These are phyloP conservation scores for Drechslerella stenobrocha DNA, from an alignment of 2,329 filamentous ascomycete genomes.

Conservation along the genomic window DNA sequence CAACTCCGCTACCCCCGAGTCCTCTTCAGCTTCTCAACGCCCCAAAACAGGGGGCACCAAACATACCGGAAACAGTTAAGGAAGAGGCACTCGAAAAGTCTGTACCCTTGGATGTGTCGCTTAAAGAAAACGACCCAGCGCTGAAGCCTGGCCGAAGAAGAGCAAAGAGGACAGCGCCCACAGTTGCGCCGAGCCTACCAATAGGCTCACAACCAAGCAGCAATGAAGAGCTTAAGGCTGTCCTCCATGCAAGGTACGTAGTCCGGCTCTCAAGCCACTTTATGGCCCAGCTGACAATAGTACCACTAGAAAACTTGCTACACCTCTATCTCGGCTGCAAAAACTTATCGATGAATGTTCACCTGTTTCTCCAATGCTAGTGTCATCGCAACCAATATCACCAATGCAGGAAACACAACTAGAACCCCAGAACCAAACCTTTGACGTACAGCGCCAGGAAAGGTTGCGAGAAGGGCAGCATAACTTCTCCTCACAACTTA, in stretches of 20 bases:
- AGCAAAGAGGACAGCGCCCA: slow-evolving; percentile 26
- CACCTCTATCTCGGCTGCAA: slow-evolving; percentile 31
- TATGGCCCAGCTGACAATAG: no score
- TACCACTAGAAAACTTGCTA: slow-evolving; percentile 33
- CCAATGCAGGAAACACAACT: slow-evolving; percentile 33
- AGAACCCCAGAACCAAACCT: slow-evolving; percentile 15
- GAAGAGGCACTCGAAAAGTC: slow-evolving; percentile 25
- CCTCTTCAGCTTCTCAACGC: slow-evolving; percentile 32
- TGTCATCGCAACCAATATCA: slow-evolving; percentile 14
- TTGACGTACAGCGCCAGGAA: slow-evolving; percentile 24
- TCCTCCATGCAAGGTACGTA: slow-evolving; percentile 13
- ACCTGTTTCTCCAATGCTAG: slow-evolving; percentile 34
- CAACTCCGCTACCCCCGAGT: slow-evolving; percentile 36
- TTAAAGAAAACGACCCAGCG: slow-evolving; percentile 30
- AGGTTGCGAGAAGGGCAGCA: slow-evolving; percentile 34
- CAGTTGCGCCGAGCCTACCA: background rate
- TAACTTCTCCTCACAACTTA: slow-evolving; percentile 33
- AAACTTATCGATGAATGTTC: slow-evolving; percentile 42
- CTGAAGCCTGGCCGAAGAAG: slow-evolving; percentile 30
- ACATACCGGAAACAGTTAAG: slow-evolving; percentile 34
- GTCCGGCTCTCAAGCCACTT: background rate
- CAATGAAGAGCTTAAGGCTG: slow-evolving; percentile 25
- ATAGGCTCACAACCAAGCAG: slow-evolving; percentile 16
- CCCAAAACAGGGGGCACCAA: slow-evolving; percentile 23
- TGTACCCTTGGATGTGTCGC: slow-evolving; percentile 5